These are phyloP conservation scores for Gloeostereum incarnatum DNA, from an alignment of 768 basidiomycete species.

Conservation along the genomic window DNA sequence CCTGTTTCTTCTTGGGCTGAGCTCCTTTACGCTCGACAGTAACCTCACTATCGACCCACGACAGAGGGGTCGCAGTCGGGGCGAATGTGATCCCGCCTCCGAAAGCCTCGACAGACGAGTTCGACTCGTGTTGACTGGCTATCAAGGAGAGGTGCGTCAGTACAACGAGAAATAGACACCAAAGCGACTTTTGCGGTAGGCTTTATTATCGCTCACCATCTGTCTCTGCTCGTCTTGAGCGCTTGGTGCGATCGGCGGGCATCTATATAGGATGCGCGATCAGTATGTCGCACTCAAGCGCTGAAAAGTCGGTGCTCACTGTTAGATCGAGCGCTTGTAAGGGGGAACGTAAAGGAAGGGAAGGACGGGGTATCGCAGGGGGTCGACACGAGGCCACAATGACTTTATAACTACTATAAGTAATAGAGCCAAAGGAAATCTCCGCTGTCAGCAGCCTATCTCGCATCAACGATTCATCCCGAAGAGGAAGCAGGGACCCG, in stretches of 20 bases:
- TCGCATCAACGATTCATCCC: no score
- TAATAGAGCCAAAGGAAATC: no score
- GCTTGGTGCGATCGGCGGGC: conserved; percentile 38
- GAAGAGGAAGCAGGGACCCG: no score
- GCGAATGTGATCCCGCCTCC: conserved; percentile 41
- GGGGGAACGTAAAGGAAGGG: no score
- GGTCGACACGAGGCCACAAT: no score
- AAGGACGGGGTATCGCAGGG: no score
- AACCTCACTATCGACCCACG: conserved; percentile 38
- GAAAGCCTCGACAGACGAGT: conserved; percentile 28
- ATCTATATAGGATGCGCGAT: no score
- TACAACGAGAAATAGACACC: conserved; percentile 2
- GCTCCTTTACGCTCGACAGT: conserved; percentile 32
- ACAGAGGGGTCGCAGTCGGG: conserved; percentile 47
- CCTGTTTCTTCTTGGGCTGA: conserved; percentile 63
- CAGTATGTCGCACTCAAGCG: no score
- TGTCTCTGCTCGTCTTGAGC: conserved; percentile 21
- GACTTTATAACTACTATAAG: no score
- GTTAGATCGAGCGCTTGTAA: no score
- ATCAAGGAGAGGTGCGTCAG: background rate
- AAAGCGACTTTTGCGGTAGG: conserved; percentile 4
- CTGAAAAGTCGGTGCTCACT: no score
- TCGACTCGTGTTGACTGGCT: conserved; percentile 39
- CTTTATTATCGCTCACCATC: conserved; percentile 23
- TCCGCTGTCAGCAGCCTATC: no score